Evolutionary conservation across 2,329 filamentous ascomycete species (phyloP).

Genomic region (Fusarium xyrophilum): DNA sequence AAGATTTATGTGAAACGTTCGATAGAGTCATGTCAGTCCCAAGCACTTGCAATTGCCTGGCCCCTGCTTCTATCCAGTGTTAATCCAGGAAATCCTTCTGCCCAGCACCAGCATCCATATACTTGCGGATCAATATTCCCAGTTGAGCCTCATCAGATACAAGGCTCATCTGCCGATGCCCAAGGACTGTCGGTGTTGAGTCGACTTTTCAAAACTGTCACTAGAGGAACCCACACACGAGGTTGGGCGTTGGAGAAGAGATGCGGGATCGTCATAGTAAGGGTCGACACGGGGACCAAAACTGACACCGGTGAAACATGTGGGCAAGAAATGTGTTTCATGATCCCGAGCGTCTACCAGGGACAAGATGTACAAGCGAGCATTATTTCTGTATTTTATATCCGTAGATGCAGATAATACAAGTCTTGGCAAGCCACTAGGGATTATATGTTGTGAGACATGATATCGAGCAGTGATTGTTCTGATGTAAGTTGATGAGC

Average conservation of each 20-base stretch:
- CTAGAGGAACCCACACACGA: background rate
- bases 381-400: background rate
- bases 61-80: background rate
- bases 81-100: background rate
- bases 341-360: background rate
- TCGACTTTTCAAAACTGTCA: background rate
- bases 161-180: background rate
- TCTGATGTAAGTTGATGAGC: constrained; percentile 6
- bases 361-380: no score
- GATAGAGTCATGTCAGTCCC: background rate
- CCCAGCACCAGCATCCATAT: background rate
- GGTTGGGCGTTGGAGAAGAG: background rate
- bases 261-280: background rate
- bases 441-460: background rate
- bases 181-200: background rate
- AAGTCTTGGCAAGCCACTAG: background rate
- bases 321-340: background rate
- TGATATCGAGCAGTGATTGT: background rate
- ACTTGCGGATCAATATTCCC: background rate
- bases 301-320: background rate
- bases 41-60: background rate
- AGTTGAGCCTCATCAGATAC: background rate
- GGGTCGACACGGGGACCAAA: background rate
- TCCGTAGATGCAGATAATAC: background rate
- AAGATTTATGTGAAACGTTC: background rate